A percentile compares a stretch with the other conserved stretches of the same genome.
Evolutionary conservation across 2,329 filamentous ascomycete genomes (phyloP).

Genomic region (Chaetoscypha palmicola): DNA sequence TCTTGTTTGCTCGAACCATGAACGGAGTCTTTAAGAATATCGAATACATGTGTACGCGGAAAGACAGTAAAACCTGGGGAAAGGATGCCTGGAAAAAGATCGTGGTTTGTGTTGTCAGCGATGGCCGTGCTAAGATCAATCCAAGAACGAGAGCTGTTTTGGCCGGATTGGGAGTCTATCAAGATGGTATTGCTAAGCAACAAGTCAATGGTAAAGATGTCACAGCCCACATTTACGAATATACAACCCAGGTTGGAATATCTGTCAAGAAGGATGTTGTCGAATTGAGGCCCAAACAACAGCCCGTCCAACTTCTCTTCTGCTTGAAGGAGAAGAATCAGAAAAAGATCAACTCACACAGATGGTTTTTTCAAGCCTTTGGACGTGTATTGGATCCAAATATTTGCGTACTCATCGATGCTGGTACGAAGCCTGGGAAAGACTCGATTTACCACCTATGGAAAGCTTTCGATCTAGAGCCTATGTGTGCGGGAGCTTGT

Average conservation of each 20-base stretch:
- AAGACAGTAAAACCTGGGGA: constrained; percentile 94
- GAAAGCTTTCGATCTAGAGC: constrained; percentile 97
- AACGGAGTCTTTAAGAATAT: constrained; percentile 98
- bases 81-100: constrained; percentile 99
- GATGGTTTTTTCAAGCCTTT: constrained; percentile 99
- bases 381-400: constrained; percentile 88
- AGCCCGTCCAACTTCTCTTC: constrained; percentile 94
- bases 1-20: constrained; percentile 92
- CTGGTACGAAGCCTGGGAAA: constrained; percentile 87
- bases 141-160: constrained; percentile 80
- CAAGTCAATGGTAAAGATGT: constrained; percentile 96
- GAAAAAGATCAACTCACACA: constrained; percentile 99
- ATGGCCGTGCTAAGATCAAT: constrained; percentile 96
- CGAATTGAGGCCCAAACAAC: constrained; percentile 72
- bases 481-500: constrained; percentile 94
- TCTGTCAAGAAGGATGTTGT: constrained; percentile 88
- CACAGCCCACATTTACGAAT: constrained; percentile 95
- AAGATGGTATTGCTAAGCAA: constrained; percentile 97
- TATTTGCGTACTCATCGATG: constrained; percentile 92
- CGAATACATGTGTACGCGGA: constrained; percentile 92
- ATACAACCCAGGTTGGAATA: constrained; percentile 79
- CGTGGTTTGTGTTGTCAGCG: constrained; percentile 94
- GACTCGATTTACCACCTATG: constrained; percentile 97
- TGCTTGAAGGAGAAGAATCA: constrained; percentile 99
- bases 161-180: constrained; percentile 91